Evolutionary conservation across 768 basidiomycete genomes (phyloP), one percentile per base, ranked within the genome.

Genomic region (Trametes elegans): DNA sequence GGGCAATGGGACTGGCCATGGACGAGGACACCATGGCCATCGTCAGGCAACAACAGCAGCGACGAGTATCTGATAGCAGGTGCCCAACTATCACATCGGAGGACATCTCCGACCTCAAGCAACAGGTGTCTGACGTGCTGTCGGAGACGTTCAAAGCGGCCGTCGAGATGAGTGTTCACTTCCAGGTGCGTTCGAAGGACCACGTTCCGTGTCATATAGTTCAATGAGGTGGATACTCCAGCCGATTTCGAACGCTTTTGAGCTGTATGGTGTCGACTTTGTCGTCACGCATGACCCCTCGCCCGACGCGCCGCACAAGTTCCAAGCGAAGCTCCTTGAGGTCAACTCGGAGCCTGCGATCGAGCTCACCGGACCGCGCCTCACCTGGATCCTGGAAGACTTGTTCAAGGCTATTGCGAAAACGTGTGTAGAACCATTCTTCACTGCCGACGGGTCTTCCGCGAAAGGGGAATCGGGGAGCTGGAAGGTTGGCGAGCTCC

Each of bases 291-390:
- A 81, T 18, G 32, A 49, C 13, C 60, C 64, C 0, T 48, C 70
- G 5, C 53, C 56, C 16, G 50, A 68, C 1, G 55, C 54, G 5
- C n/a, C 41, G 1, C 62, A 59, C 21, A 56, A 55, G 7, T 79
- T 83, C 51, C 77, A 82, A 57, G 84, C 92, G 14, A 84, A 87
- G 51, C 74, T 98, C 2, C 77, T 98, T 27, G 97, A 98, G 70
- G 78, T 96, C 64, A 99, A 99, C 66, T 85, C 96, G 6, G 94
- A 95, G 60, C 96, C 97, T 1, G 97, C 97, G 39, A 96, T 98
- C 55, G 91, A 94, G 64, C 80, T 96, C 50, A 95, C 95, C 0
- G 97, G 95, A 1, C 79, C 85, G 31, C 79, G 93, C 26, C 72
- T 98, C 31, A 80, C 82, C 16, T 88, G 88, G 81, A 83, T 94